A percentile compares a stretch with the other conserved stretches of the same genome.
phyloP scores from a whole-genome alignment of 2,329 filamentous ascomycete genomes.

The Berkeleyomyces rouxiae region DNA sequence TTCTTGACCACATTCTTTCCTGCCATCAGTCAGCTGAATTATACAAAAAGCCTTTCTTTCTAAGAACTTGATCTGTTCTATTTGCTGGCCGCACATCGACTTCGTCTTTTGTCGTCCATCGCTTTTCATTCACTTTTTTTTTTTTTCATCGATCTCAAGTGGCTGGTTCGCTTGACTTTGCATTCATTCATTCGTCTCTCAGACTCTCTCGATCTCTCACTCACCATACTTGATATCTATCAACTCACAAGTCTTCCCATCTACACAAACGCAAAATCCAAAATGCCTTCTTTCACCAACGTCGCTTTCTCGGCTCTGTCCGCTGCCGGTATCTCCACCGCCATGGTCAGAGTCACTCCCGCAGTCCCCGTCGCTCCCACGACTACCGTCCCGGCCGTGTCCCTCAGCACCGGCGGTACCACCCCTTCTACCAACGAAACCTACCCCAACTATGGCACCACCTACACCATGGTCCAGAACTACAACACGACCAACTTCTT shows the following conservation, averaged over 20 bases:
- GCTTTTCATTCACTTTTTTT: not conserved
- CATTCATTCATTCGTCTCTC: not conserved
- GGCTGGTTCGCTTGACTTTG: not conserved
- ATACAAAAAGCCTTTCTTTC: not conserved
- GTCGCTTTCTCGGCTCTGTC: slow-evolving; percentile 1
- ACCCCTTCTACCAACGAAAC: not conserved
- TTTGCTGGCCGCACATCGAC: not conserved
- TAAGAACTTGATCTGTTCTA: not conserved
- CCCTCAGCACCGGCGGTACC: not conserved
- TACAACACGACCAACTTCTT: slow-evolving; percentile 41
- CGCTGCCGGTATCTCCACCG: not conserved
- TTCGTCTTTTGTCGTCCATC: not conserved
- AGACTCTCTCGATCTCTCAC: not conserved
- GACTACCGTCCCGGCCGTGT: not conserved
- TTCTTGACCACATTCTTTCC: not conserved
- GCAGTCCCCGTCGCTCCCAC: not conserved
- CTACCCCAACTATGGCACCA: not conserved
- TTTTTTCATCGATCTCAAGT: not conserved
- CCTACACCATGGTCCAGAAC: slow-evolving; percentile 30
- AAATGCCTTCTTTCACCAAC: slow-evolving; percentile 10
- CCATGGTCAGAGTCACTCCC: not conserved
- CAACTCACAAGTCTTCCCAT: not conserved
- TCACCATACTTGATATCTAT: not conserved
- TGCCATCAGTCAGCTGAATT: not conserved
- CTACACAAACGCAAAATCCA: not conserved